phyloP scores from a whole-genome alignment of 2,329 filamentous ascomycete species.

The Orbilia javanica region DNA sequence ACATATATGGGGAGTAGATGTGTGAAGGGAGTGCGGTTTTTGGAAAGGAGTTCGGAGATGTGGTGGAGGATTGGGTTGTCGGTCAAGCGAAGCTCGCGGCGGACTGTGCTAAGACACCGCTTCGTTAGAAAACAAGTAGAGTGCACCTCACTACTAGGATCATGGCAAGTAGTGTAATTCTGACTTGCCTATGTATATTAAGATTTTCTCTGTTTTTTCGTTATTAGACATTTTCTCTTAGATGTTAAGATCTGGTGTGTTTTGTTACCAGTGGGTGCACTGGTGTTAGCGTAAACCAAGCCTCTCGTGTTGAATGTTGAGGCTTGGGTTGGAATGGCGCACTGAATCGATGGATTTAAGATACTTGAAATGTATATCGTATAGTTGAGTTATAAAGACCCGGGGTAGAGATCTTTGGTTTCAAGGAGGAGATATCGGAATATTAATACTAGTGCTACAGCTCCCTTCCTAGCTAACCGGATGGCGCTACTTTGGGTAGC shows the following conservation, averaged over 20 bases:
- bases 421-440: not conserved
- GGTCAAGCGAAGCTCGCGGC: slow-evolving; percentile 78
- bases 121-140: slow-evolving; percentile 5
- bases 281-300: not conserved
- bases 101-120: slow-evolving; percentile 65
- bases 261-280: not conserved
- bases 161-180: too few relatives aligned
- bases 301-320: slow-evolving; percentile 17
- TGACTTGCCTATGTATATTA: slow-evolving; percentile 41
- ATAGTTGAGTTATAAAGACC: not conserved
- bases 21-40: slow-evolving; percentile 65
- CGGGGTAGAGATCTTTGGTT: not conserved
- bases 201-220: slow-evolving; percentile 23
- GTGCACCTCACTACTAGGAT: too few relatives aligned
- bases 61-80: slow-evolving; percentile 80
- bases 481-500: not conserved
- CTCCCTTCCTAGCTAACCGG: too few relatives aligned
- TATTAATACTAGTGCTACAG: slow-evolving; percentile 18
- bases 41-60: slow-evolving; percentile 56
- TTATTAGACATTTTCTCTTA: slow-evolving; percentile 18
- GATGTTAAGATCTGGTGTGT: not conserved
- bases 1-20: slow-evolving; percentile 80
- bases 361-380: not conserved
- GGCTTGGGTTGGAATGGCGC: slow-evolving; percentile 10
- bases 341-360: slow-evolving; percentile 20